Evolutionary conservation across 306 rosid genomes (phyloP), one percentile per base, ranked within the genome.

Genomic region (Quercus robur): DNA sequence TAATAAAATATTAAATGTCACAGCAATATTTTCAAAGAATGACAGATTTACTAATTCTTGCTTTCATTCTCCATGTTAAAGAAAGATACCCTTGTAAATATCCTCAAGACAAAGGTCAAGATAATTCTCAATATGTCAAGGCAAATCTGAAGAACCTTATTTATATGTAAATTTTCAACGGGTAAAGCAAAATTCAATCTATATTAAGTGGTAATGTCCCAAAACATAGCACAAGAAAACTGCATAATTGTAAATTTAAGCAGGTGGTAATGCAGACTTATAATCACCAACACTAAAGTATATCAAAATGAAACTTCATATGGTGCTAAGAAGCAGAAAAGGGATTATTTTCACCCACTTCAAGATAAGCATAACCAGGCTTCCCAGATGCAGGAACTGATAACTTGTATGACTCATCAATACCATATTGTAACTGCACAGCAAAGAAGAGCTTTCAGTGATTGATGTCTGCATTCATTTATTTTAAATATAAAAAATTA

Each of bases 331-430:
- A 67, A 54, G 77, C 66, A 59, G 77, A 57, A 52, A 30, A 46
- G 18, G 21, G 21, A 71, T 72, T n/a, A 46, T 31, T 52, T 35
- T 18, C 70, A 52, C 78, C 55, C 69, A 85, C 88, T 83, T 85
- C 66, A 4, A 85, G 80, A 76, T 46, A 58, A 21, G 85, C 88
- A 63, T 75, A 85, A 49, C 78, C 52, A 25, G 80, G 54, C 49
- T 79, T 75, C 49, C 79, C 77, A 17, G 88, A 76, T 5, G 54
- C 69, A 2, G 86, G 86, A 62, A 85, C 68, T 6, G 86, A 82
- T 46, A 85, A 72, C 66, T 23, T 82, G 80, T 85, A 82, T 17
- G 86, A 82, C 76, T 85, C 88, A 15, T 85, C 88, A 1, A 75
- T 72, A 44, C 86, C 88, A 73, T 82, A 82, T 51, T 58, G 75